Conservation (phyloP, 768 basidiomycete species). For the Galerina sulciceps region DNA sequence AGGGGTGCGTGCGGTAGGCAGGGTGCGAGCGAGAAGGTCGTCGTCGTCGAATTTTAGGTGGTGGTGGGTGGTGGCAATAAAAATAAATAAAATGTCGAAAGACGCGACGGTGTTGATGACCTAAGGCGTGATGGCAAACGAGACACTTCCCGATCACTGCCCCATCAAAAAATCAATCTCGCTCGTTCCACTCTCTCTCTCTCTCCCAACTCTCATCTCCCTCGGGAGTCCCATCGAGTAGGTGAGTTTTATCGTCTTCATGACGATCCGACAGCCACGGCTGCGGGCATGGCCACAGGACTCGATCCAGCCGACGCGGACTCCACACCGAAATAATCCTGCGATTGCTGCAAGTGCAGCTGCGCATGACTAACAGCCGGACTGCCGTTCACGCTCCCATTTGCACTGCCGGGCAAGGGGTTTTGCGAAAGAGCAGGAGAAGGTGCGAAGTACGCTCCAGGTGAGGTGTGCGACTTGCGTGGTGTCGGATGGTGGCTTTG, state of each 20-base stretch:
- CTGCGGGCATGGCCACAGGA: background rate
- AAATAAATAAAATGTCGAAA: background rate
- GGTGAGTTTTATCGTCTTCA: background rate
- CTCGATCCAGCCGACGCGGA: conserved; percentile 10
- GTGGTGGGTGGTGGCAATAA: background rate
- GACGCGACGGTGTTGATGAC: conserved; percentile 3
- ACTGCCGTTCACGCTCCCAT: conserved; percentile 11
- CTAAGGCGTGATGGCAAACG: conserved; percentile 4
- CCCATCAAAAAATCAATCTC: conserved; percentile 2
- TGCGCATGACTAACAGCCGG: conserved; percentile 7
- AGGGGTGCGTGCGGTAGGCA: too few relatives aligned
- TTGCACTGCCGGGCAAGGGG: background rate
- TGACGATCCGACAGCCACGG: conserved; percentile 4
- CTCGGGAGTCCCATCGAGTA: background rate
- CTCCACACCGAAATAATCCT: conserved; percentile 18
- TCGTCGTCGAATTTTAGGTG: background rate
- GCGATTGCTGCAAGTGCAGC: conserved; percentile 15
- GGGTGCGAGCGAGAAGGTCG: background rate
- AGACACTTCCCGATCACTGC: conserved; percentile 2
- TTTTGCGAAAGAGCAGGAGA: conserved; percentile 15
- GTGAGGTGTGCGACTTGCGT: conserved; percentile 29
- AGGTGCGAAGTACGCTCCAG: conserved; percentile 25
- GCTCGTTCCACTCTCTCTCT: background rate
- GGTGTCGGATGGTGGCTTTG: conserved; percentile 24
- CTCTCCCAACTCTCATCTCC: conserved; percentile 1